Evolutionary conservation across 768 basidiomycete species (phyloP).

Genomic region (Saitozyma podzolica): DNA sequence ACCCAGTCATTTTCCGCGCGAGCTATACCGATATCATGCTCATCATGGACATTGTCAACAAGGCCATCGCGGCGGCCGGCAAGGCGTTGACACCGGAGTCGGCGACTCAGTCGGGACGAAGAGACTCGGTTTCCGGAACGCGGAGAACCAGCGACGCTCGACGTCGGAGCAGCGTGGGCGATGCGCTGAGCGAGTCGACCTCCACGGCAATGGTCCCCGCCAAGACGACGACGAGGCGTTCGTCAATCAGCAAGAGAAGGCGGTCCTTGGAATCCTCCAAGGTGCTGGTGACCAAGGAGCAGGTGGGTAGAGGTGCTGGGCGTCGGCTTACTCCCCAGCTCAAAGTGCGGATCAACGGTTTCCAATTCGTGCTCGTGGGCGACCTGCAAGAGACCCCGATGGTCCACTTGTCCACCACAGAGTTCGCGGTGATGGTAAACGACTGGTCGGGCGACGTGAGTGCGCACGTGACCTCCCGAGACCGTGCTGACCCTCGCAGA

Average conservation of each 20-base stretch:
- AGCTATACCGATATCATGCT: slow-evolving; percentile 91
- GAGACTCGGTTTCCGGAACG: background rate
- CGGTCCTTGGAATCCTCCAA: slow-evolving; percentile 52
- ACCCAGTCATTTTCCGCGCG: slow-evolving; percentile 84
- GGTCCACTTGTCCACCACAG: slow-evolving; percentile 80
- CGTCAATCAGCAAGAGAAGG: slow-evolving; percentile 29
- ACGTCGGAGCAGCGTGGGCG: slow-evolving; percentile 15
- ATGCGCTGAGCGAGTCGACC: slow-evolving; percentile 24
- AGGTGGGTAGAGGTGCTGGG: slow-evolving; percentile 59
- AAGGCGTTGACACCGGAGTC: slow-evolving; percentile 25
- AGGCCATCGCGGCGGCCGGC: slow-evolving; percentile 74
- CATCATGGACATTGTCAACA: slow-evolving; percentile 68
- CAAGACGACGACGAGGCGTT: slow-evolving; percentile 14
- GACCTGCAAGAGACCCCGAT: slow-evolving; percentile 94
- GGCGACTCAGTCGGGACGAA: background rate
- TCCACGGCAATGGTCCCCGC: slow-evolving; percentile 40
- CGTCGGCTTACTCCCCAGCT: slow-evolving; percentile 58
- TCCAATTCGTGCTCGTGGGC: slow-evolving; percentile 89
- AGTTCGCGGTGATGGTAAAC: slow-evolving; percentile 76
- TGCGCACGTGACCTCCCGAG: background rate
- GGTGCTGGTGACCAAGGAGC: slow-evolving; percentile 72
- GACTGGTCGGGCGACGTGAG: slow-evolving; percentile 93
- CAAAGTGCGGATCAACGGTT: slow-evolving; percentile 82
- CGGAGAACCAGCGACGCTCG: slow-evolving; percentile 3
- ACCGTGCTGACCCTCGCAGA: slow-evolving; percentile 55